Evolutionary conservation across 2,329 filamentous ascomycete genomes (phyloP), one percentile per base, ranked within the genome.

Genomic region (Ophiocordyceps robertsii): DNA sequence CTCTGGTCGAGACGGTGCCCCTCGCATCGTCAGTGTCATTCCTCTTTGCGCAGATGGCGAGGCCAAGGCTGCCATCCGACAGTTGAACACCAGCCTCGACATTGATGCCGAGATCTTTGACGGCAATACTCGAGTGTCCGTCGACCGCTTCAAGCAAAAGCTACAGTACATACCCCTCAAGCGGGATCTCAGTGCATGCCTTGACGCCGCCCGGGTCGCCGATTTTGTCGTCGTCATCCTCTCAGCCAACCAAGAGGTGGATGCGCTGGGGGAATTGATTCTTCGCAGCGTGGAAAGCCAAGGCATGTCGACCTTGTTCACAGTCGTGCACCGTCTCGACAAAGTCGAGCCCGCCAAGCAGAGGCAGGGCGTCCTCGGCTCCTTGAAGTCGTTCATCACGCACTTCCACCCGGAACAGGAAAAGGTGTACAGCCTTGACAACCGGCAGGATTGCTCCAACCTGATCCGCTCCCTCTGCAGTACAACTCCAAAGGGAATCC

Each of bases 131-230:
- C 77, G 77, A 44, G 79, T 88, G 27, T 70, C 80, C 8, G 71
- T 96, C 53, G 88, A 95, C 47, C 77, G 92, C 29, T 98, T 96
- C 70, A 94, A 94, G 68, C 90, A 96, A 60, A 95, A 84, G 56
- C 62, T 98, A 12, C 83, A 93, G 61, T 98, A 94, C 58, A 62
- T 95, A 9, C 77, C 85, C 0, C 68, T 83, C 0, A 75, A 78
- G 52, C 73, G 82, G 43, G 83, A 95, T 48, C 63, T 96, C 14
- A 70, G 84, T 17, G 75, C 79, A 31, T 85, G 84, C 42, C 64
- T 96, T 44, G 89, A 98, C 62, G 87, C 87, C 33, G 88, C 87
- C 47, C 78, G 87, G 43, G 74, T 87, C 16, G 89, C 92, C 32
- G 92, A 98, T 61, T 96, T 93, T 59, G 84, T 98, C 12, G 64